Base-by-base conservation (phyloP, 768 basidiomycete genomes). In the Suillus subaureus region DNA sequence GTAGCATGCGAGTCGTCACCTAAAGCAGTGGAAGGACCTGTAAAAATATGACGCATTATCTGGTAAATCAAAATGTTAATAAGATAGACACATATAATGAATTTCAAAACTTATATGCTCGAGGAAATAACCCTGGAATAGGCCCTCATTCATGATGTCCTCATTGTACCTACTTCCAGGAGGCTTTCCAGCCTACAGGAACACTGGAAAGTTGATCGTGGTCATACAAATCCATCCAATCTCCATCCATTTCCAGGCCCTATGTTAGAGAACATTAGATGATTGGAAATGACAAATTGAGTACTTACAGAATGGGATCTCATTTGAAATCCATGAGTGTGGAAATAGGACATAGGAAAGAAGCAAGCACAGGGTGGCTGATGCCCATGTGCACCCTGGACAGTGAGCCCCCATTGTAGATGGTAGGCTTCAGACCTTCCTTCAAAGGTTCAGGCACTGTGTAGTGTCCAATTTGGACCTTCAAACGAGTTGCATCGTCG, bases 11-110 rank as follows among this genome's bases (percentile, higher is more conserved):
- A 49, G 6, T 61, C 54, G 0, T 51, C 57, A 13, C 61, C 61
- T 42, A 67, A n/a, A 1, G 39, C 42, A 5, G 52, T 57, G 1
- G 60, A 56, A 2, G 66, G 64, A 5, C 12, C 33, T 23, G 45
- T 61, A 28, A 61, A 65, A 45, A 65, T 65, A 37, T 65, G 58
- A 13, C 58, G 8, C 39, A 64, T 28, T 28, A 42, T 56, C 63
- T 56, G 21, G 37, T 16, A 0, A 23, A 12, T 28, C 9, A 26
- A n/a, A 43, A 26, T 43, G 1, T 55, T 64, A 35, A 5, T 33
- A 4, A 31, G 23, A 52, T 54, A n/a, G 16, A 28, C 1, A 4
- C 31, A 49, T 26, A 49, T 49, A 26, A 4, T n/a, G 4, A 47
- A 47, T 1, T 47, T n/a, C 35, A 37, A 26, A 0, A 67, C 60